Percentiles rank a stretch among this genome's conserved stretches.
phyloP scores from a whole-genome alignment of 2,329 filamentous ascomycete species.

The Alternaria sp. region DNA sequence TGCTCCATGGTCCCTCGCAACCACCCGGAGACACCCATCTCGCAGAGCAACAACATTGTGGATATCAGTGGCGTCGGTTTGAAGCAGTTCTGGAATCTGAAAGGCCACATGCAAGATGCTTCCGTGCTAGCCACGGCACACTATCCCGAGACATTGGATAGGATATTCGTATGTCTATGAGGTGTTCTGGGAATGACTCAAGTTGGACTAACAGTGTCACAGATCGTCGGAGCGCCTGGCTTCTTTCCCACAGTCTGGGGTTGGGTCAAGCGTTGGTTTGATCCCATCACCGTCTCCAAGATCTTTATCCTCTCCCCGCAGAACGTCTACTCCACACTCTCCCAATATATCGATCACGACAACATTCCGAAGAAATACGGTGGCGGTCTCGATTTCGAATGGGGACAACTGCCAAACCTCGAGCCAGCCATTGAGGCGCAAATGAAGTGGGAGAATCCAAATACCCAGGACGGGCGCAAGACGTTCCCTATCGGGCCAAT shows the following conservation, averaged over 20 bases:
- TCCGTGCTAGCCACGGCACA: slow-evolving; percentile 88
- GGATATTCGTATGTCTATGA: slow-evolving; percentile 68
- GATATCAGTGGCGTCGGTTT: slow-evolving; percentile 88
- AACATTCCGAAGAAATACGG: slow-evolving; percentile 93
- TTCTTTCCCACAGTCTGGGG: slow-evolving; percentile 96
- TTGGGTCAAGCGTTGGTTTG: slow-evolving; percentile 94
- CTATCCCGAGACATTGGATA: slow-evolving; percentile 92
- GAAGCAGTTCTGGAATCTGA: slow-evolving; percentile 96
- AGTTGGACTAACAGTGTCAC: slow-evolving; percentile 10
- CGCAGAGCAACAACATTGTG: slow-evolving; percentile 92
- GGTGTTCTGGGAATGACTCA: not conserved
- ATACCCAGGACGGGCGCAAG: slow-evolving; percentile 42
- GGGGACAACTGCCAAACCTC: slow-evolving; percentile 76
- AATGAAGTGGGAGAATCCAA: slow-evolving; percentile 53
- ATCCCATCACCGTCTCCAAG: slow-evolving; percentile 85
- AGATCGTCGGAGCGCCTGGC: slow-evolving; percentile 85
- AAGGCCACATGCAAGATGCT: slow-evolving; percentile 91
- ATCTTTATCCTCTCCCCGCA: slow-evolving; percentile 84
- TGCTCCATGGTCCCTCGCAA: slow-evolving; percentile 81
- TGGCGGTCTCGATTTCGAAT: slow-evolving; percentile 82
- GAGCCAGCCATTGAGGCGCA: slow-evolving; percentile 62
- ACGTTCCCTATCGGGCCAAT: slow-evolving; percentile 59
- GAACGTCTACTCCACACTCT: slow-evolving; percentile 79
- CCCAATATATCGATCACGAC: slow-evolving; percentile 79
- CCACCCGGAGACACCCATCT: slow-evolving; percentile 82